phyloP scores from a whole-genome alignment of 2,329 filamentous ascomycete species.

The Rhynchosporium secalis region DNA sequence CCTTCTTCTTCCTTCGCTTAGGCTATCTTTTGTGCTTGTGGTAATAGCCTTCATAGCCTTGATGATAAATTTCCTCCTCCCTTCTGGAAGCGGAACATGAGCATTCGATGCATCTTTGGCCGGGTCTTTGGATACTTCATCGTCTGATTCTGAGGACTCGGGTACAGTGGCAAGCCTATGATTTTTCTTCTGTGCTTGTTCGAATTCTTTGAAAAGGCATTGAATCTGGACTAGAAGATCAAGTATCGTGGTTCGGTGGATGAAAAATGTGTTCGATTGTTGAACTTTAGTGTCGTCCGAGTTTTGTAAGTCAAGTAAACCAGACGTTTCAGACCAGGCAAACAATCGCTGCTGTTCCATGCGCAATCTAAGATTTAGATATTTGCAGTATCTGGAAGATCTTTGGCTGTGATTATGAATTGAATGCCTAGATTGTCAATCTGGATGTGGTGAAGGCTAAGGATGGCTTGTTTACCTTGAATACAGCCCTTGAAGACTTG shows the following conservation, averaged over 20 bases:
- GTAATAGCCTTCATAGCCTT: conserved; percentile 46
- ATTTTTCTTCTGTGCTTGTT: conserved; percentile 45
- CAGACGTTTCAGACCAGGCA: conserved; percentile 52
- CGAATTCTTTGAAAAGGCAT: conserved; percentile 50
- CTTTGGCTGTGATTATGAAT: conserved; percentile 49
- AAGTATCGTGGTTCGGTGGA: conserved; percentile 51
- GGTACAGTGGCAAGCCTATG: conserved; percentile 41
- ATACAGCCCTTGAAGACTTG: conserved; percentile 51
- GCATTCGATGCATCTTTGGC: conserved; percentile 48
- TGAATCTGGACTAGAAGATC: conserved; percentile 50
- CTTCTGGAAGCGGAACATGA: conserved; percentile 47
- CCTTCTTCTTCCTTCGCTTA: conserved; percentile 35
- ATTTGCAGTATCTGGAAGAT: conserved; percentile 51
- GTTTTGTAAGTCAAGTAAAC: conserved; percentile 47
- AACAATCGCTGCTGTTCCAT: conserved; percentile 53
- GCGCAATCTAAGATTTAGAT: conserved; percentile 50
- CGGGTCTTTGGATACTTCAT: conserved; percentile 36
- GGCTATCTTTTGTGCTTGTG: conserved; percentile 40
- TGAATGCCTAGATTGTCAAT: conserved; percentile 44
- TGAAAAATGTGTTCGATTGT: conserved; percentile 49
- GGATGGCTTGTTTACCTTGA: conserved; percentile 39
- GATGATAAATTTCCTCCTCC: conserved; percentile 46
- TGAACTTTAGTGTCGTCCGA: conserved; percentile 45
- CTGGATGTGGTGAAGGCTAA: neutral
- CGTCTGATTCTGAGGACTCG: conserved; percentile 39